phyloP scores from a whole-genome alignment of 345 rosid species.

The Eucalyptus tenuipes region DNA sequence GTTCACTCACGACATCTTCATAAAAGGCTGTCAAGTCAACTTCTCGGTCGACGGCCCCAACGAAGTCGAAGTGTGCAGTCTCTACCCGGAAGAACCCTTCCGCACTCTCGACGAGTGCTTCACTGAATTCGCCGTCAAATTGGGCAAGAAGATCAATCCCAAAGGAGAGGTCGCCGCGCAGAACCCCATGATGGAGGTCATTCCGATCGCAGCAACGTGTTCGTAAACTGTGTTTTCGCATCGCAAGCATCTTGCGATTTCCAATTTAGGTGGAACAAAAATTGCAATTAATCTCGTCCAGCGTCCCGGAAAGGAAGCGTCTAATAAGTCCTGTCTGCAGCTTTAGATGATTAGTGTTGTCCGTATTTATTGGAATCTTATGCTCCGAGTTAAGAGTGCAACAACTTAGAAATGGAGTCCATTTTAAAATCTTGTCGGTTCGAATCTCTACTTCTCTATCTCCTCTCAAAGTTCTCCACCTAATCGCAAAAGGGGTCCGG shows the following conservation, averaged over 20 bases:
- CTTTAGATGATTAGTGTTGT: background rate
- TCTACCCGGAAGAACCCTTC: conserved; percentile 41
- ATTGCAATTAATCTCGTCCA: background rate
- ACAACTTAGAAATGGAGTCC: background rate
- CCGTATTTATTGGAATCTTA: background rate
- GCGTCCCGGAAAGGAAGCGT: background rate
- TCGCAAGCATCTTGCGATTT: background rate
- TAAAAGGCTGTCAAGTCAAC: conserved; percentile 51
- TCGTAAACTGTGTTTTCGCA: background rate
- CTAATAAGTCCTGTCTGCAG: background rate
- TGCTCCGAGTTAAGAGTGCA: background rate
- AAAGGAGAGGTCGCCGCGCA: background rate
- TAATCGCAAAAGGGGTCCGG: background rate
- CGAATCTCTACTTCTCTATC: background rate
- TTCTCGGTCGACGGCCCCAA: conserved; percentile 22
- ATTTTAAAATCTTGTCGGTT: background rate
- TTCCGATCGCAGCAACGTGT: conserved; percentile 13
- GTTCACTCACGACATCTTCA: conserved; percentile 68
- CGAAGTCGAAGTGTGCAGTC: conserved; percentile 20
- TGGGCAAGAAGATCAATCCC: background rate
- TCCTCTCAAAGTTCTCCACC: background rate
- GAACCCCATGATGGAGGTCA: conserved; percentile 8
- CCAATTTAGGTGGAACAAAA: background rate
- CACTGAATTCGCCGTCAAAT: conserved; percentile 14
- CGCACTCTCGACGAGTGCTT: conserved; percentile 45